A percentile compares a stretch with the other conserved stretches of the same genome.
phyloP scores from a whole-genome alignment of 2,329 filamentous ascomycete species.

The Pseudogymnoascus sp. region DNA sequence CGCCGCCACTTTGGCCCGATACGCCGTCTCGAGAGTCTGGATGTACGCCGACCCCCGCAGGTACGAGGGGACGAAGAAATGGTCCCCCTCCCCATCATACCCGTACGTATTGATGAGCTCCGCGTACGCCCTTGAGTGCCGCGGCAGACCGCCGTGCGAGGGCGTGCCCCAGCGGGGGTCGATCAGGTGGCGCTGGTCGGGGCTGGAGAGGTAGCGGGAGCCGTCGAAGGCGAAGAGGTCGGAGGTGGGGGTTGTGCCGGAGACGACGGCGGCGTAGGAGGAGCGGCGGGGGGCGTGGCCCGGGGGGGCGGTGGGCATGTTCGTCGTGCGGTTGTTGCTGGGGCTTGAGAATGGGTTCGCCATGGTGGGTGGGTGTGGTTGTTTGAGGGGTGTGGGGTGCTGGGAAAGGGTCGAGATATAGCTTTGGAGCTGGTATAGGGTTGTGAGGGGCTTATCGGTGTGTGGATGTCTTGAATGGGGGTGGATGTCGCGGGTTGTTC shows the following conservation, averaged over 20 bases:
- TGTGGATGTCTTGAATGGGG: not conserved
- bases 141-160: conserved; percentile 23
- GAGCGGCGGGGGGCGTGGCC: conserved; percentile 42
- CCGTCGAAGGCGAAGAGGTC: conserved; percentile 23
- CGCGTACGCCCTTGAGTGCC: conserved; percentile 28
- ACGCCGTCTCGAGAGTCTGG: conserved; percentile 62
- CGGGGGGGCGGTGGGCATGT: conserved; percentile 28
- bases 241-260: conserved; percentile 35
- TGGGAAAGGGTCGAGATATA: not conserved
- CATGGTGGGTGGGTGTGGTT: not conserved
- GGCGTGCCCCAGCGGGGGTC: conserved; percentile 17
- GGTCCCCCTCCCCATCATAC: conserved; percentile 25
- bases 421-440: not conserved
- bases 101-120: conserved; percentile 24
- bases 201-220: not conserved
- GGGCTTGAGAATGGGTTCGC: not conserved
- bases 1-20: conserved; percentile 50
- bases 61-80: conserved; percentile 80
- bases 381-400: not conserved
- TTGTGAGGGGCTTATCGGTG: not conserved
- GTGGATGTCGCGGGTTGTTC: not conserved
- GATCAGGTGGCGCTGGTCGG: conserved; percentile 15
- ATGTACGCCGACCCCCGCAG: conserved; percentile 71
- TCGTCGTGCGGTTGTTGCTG: not conserved
- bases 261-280: conserved; percentile 55